These are phyloP conservation scores for Stylosanthes scabra DNA, from an alignment of 331 rosid genomes.

Conservation along the genomic window DNA sequence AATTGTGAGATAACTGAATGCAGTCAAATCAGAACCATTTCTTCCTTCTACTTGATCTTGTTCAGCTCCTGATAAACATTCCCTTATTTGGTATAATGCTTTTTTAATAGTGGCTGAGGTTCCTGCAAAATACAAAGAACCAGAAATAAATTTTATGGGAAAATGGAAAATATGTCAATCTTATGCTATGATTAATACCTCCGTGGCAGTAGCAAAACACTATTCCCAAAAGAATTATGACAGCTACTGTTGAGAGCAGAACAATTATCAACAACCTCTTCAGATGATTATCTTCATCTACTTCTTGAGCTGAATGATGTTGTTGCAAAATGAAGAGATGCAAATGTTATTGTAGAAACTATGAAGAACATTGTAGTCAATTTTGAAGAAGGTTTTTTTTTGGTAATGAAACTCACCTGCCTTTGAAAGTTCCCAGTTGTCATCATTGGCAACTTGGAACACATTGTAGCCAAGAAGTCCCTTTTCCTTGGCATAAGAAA, in stretches of 20 bases:
- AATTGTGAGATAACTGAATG: slow-evolving; percentile 49
- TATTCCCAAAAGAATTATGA: slow-evolving; percentile 35
- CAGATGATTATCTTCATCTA: slow-evolving; percentile 37
- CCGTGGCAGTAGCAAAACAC: slow-evolving; percentile 30
- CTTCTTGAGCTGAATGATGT: slow-evolving; percentile 39
- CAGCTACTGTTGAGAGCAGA: slow-evolving; percentile 33
- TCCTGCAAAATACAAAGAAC: slow-evolving; percentile 32
- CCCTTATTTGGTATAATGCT: slow-evolving; percentile 29
- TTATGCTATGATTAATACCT: slow-evolving; percentile 30
- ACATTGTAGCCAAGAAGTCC: slow-evolving; percentile 62
- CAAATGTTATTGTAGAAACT: slow-evolving; percentile 27
- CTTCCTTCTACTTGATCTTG: slow-evolving; percentile 24
- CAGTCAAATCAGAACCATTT: slow-evolving; percentile 44
- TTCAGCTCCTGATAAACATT: slow-evolving; percentile 35
- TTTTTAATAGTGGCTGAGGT: slow-evolving; percentile 1
- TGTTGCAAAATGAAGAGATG: slow-evolving; percentile 30
- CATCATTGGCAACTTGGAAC: slow-evolving; percentile 55
- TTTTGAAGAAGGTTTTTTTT: neutral
- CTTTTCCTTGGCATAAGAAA: slow-evolving; percentile 60
- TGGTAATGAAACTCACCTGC: slow-evolving; percentile 43
- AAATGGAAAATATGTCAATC: neutral
- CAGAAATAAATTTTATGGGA: neutral
- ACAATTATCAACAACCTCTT: slow-evolving; percentile 39
- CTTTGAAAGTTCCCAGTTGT: slow-evolving; percentile 58
- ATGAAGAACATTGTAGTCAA: slow-evolving; percentile 8